Percentiles rank a stretch among this genome's conserved stretches.
phyloP scores from a whole-genome alignment of 768 basidiomycete species.

The Gloeostereum incarnatum region DNA sequence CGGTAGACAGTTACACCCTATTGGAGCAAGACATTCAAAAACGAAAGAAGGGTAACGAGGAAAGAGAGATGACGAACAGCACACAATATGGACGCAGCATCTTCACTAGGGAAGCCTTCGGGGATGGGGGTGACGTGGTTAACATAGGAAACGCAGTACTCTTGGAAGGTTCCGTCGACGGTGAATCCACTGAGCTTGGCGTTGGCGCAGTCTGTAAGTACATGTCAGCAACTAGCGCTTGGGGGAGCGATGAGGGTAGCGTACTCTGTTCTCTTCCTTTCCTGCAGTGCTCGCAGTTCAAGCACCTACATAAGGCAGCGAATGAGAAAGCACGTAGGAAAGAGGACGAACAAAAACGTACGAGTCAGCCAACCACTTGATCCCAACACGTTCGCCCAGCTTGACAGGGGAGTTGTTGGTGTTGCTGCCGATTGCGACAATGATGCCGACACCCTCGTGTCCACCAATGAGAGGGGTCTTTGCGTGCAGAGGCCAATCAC shows the following conservation, averaged over 20 bases:
- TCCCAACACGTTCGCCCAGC: conserved; percentile 72
- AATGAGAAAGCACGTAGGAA: not conserved
- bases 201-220: conserved; percentile 48
- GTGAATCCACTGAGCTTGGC: conserved; percentile 61
- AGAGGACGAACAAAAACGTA: too few relatives aligned
- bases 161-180: conserved; percentile 68
- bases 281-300: conserved; percentile 68
- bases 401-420: conserved; percentile 53
- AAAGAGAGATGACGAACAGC: too few relatives aligned
- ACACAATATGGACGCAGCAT: conserved; percentile 69
- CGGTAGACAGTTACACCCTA: conserved; percentile 85
- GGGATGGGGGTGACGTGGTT: conserved; percentile 77
- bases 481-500: conserved; percentile 72
- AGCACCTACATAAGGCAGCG: conserved; percentile 25
- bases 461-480: conserved; percentile 68
- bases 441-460: conserved; percentile 75
- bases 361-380: conserved; percentile 61
- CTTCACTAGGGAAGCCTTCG: conserved; percentile 49
- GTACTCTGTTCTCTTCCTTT: conserved; percentile 69
- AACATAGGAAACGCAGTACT: conserved; percentile 66
- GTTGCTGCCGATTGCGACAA: conserved; percentile 72
- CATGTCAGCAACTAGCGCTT: conserved; percentile 23
- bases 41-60: too few relatives aligned
- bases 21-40: too few relatives aligned
- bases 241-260: too few relatives aligned